Evolutionary conservation across 768 basidiomycete species (phyloP), one percentile per base, ranked within the genome.

Genomic region (Lanmaoa rubissima): DNA sequence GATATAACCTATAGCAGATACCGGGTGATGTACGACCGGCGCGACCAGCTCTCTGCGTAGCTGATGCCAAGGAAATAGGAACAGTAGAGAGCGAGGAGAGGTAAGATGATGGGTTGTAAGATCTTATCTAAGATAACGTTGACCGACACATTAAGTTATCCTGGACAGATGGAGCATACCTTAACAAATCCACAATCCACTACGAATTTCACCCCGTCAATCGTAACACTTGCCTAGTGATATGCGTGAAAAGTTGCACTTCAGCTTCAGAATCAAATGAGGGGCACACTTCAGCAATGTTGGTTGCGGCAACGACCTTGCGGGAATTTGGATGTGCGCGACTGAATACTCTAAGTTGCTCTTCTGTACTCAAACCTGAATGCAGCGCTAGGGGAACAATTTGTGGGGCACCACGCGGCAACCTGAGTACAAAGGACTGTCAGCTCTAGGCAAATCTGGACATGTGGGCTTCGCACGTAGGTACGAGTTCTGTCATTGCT

Each of bases 151-250:
- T 21, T 24, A 24, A 24, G 21, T 32, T 10, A 49, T 41, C 54
- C 21, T 38, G 28, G 19, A 35, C 28, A 21, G 13, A 57, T 57
- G 12, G 5, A 13, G 60, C 74, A 21, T 62, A 92, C 94, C 83
- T 99, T 99, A 60, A 97, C 95, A 66, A 94, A 94, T 16, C 97
- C 97, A 56, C 86, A 87, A 65, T 99, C 97, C 4, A 98, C 80
- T 14, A 99, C 95, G 66, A 87, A 98, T 61, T 88, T 89, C 58
- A 98, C 87, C 4, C 95, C 94, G 41, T 98, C 93, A 54, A 99
- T 98, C 1, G 97, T 99, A 24, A 99, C 90, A 68, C 92, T 94
- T 16, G 97, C 95, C 91, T 92, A 55, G 24, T 39, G 31, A 55
- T 32, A 42, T 21, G 11, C 7, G 35, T 59, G 38, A 38, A 53